Percentiles rank a stretch among this genome's conserved stretches.
phyloP scores from a whole-genome alignment of 1,284 basidiomycete genomes.

The Schizophyllum commune region DNA sequence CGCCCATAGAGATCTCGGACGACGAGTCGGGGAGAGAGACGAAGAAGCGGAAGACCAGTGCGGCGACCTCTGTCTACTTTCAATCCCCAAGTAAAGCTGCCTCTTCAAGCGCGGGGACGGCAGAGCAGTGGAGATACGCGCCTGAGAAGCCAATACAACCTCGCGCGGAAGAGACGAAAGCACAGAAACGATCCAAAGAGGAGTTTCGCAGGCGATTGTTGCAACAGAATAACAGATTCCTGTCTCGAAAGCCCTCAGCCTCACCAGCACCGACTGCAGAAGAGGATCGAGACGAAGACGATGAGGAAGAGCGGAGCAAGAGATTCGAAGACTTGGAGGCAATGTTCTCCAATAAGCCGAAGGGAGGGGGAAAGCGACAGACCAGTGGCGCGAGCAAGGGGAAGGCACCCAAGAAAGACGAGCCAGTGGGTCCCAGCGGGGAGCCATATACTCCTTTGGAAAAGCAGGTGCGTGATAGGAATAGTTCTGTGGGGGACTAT shows the following conservation, averaged over 20 bases:
- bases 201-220: slow-evolving; percentile 35
- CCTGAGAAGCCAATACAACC: slow-evolving; percentile 16
- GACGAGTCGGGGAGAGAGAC: background rate
- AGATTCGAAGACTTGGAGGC: slow-evolving; percentile 40
- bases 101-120: slow-evolving; percentile 8
- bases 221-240: slow-evolving; percentile 30
- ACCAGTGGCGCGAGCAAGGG: slow-evolving; percentile 14
- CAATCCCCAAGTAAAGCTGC: background rate
- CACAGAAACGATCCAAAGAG: background rate
- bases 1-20: background rate
- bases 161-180: background rate
- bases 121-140: slow-evolving; percentile 30
- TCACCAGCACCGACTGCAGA: background rate
- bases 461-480: slow-evolving; percentile 49
- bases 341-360: slow-evolving; percentile 37
- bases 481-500: background rate
- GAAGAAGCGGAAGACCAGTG: background rate
- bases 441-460: slow-evolving; percentile 78
- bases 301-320: slow-evolving; percentile 18
- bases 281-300: slow-evolving; percentile 15
- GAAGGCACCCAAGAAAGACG: slow-evolving; percentile 29
- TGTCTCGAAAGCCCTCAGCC: slow-evolving; percentile 12
- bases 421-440: slow-evolving; percentile 69
- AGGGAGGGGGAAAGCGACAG: slow-evolving; percentile 11
- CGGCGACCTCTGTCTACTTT: background rate